phyloP scores from a whole-genome alignment of 441 rosid species.

The Euphorbia corollata region DNA sequence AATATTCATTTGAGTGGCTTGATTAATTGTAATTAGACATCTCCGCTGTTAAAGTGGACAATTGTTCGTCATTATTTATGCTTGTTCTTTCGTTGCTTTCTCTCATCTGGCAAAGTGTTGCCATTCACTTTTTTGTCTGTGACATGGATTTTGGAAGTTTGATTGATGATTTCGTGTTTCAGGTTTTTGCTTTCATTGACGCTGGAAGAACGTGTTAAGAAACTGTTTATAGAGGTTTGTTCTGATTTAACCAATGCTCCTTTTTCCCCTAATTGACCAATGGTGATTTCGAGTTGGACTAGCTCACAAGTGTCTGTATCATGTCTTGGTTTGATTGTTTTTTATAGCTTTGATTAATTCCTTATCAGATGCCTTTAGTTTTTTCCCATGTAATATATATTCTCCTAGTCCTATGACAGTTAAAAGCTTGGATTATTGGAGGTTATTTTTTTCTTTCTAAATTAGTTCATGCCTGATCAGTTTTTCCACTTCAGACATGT shows the following conservation, averaged over 20 bases:
- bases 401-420: not conserved
- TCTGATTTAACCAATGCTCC: constrained; percentile 8
- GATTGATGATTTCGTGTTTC: constrained; percentile 25
- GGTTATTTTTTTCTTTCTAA: too few relatives aligned
- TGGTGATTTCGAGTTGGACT: not conserved
- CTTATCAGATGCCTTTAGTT: not conserved
- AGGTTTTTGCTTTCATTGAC: constrained; percentile 61
- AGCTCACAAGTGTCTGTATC: constrained; percentile 1
- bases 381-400: not conserved
- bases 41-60: not conserved
- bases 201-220: constrained; percentile 59
- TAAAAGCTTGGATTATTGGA: too few relatives aligned
- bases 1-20: not conserved
- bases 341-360: not conserved
- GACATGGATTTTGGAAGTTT: constrained; percentile 10
- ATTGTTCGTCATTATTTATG: not conserved
- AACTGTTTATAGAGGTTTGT: constrained; percentile 69
- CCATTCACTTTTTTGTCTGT: not conserved
- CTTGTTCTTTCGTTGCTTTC: not conserved
- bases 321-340: not conserved
- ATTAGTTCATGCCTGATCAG: too few relatives aligned
- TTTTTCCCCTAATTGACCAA: not conserved
- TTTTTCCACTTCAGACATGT: too few relatives aligned
- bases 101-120: not conserved
- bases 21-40: not conserved